Conservation (phyloP, 202 grass and related monocot genomes). For the Cymbopogon flexuosus region DNA sequence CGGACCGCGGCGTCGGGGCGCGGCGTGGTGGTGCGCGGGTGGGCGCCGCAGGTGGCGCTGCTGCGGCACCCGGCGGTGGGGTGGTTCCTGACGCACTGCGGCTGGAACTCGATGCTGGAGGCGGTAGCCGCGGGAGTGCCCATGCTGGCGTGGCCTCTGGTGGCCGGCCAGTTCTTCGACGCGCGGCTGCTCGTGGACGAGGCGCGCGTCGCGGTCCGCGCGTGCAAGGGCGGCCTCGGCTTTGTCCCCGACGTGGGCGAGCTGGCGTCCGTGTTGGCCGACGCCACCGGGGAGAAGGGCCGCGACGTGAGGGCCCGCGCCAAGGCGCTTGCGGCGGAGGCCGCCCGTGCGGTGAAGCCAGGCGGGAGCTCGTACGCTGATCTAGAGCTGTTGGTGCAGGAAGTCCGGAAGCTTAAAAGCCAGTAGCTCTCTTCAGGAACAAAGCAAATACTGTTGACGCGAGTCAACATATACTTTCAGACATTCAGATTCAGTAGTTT, state of each 20-base stretch:
- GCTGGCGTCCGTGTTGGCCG: slow-evolving; percentile 31
- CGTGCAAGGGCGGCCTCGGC: slow-evolving; percentile 30
- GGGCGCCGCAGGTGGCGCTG: slow-evolving; percentile 53
- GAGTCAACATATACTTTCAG: too few relatives aligned
- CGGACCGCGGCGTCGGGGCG: neutral
- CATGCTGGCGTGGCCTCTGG: slow-evolving; percentile 60
- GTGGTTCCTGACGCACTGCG: slow-evolving; percentile 48
- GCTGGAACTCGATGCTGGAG: slow-evolving; percentile 44
- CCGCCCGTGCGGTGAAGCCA: slow-evolving; percentile 1
- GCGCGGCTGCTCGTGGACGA: slow-evolving; percentile 61
- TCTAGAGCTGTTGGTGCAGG: slow-evolving; percentile 35
- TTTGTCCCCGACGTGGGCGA: slow-evolving; percentile 35
- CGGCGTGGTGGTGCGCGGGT: slow-evolving; percentile 46
- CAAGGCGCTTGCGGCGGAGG: slow-evolving; percentile 38
- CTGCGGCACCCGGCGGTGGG: slow-evolving; percentile 50
- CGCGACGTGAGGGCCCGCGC: slow-evolving; percentile 18
- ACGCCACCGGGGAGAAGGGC: slow-evolving; percentile 26
- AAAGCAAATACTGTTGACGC: too few relatives aligned
- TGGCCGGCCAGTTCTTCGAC: slow-evolving; percentile 58
- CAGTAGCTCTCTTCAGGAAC: neutral
- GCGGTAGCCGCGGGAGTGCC: slow-evolving; percentile 45
- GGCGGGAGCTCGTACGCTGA: slow-evolving; percentile 44
- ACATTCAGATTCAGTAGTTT: too few relatives aligned
- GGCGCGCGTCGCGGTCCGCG: slow-evolving; percentile 28
- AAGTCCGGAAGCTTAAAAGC: slow-evolving; percentile 33